Conservation (phyloP, 2,329 filamentous ascomycete species). For the Lasiodiplodia citricola region DNA sequence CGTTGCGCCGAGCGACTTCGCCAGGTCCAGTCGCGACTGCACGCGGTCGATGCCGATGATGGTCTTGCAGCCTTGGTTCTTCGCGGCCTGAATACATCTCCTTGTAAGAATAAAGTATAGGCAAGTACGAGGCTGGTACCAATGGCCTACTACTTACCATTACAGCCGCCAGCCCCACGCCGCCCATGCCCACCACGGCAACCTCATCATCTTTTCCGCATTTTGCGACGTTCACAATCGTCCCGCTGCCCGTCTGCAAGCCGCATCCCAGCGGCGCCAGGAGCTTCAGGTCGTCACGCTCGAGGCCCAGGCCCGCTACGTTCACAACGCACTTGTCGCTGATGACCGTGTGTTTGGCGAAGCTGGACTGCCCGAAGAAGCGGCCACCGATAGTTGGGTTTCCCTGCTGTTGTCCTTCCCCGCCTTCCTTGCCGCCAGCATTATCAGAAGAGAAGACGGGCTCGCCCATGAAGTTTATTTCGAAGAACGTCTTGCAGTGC, state of each 20-base stretch:
- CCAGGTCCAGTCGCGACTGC: constrained; percentile 42
- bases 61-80: constrained; percentile 44
- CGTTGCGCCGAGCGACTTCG: constrained; percentile 46
- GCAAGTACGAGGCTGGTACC: not conserved
- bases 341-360: constrained; percentile 48
- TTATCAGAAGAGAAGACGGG: constrained; percentile 2
- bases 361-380: constrained; percentile 59
- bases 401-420: not conserved
- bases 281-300: constrained; percentile 46
- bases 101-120: not conserved
- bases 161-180: constrained; percentile 54
- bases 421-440: not conserved
- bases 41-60: constrained; percentile 48
- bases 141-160: constrained; percentile 34
- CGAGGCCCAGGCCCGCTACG: constrained; percentile 43
- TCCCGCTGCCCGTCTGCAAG: constrained; percentile 53
- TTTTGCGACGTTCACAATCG: constrained; percentile 40
- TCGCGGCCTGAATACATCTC: constrained; percentile 42
- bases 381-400: constrained; percentile 36
- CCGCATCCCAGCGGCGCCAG: constrained; percentile 55
- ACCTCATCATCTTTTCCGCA: constrained; percentile 45
- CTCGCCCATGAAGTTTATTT: constrained; percentile 26
- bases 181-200: constrained; percentile 52
- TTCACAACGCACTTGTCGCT: constrained; percentile 50
- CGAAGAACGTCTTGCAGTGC: constrained; percentile 23